Evolutionary conservation across 257 asterid species (phyloP).

Genomic region (Rhazya stricta): DNA sequence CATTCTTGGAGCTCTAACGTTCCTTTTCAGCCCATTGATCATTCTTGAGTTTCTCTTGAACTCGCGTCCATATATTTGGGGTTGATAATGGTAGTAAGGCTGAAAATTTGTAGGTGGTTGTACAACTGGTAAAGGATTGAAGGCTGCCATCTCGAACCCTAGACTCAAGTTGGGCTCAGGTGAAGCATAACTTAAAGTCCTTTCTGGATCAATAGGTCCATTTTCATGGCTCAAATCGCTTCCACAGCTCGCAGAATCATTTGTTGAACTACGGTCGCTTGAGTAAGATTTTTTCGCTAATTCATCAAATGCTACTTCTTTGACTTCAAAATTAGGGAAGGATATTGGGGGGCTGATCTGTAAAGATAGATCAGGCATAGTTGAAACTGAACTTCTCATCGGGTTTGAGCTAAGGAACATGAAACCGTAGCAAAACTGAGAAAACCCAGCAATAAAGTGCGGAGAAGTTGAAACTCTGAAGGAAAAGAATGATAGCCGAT

Average conservation of each 20-base stretch:
- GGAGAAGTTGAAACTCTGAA: neutral
- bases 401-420: conserved; percentile 32
- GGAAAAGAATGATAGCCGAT: neutral
- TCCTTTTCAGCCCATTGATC: conserved; percentile 33
- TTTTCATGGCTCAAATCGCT: conserved; percentile 73
- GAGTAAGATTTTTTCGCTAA: conserved; percentile 7
- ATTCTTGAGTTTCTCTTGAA: conserved; percentile 50
- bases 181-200: conserved; percentile 8
- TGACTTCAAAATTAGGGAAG: conserved; percentile 9
- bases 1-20: conserved; percentile 79
- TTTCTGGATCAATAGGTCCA: conserved; percentile 20
- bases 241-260: conserved; percentile 62
- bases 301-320: conserved; percentile 11
- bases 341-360: conserved; percentile 59
- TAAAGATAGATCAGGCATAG: conserved; percentile 64
- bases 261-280: conserved; percentile 28
- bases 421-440: conserved; percentile 19
- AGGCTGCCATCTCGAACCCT: conserved; percentile 32
- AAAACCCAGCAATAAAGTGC: neutral
- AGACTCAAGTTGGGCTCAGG: conserved; percentile 42
- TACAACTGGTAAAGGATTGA: conserved; percentile 2
- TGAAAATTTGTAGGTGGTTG: conserved; percentile 25
- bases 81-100: conserved; percentile 29
- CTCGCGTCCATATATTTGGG: conserved; percentile 41
- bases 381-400: conserved; percentile 24